A percentile compares a stretch with the other conserved stretches of the same genome.
These are phyloP conservation scores for Globisporangium lucens DNA, from an alignment of 352 stramenopile species.

Conservation along the genomic window DNA sequence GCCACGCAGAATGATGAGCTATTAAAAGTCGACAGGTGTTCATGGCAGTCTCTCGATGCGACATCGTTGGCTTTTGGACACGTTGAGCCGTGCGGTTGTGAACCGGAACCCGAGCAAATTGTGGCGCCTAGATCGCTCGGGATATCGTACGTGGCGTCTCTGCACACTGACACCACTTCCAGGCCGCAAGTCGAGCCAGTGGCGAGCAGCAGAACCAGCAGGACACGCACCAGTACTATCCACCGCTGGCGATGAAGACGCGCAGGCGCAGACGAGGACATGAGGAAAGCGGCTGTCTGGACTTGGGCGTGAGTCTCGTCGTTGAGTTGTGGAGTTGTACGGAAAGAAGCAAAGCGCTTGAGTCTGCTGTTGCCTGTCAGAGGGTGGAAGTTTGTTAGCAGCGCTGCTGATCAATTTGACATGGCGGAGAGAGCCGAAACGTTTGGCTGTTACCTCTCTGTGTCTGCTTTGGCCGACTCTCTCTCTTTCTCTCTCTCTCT, in stretches of 20 bases:
- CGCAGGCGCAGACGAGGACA: not conserved
- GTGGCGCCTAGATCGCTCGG: not conserved
- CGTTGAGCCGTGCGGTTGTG: slow-evolving; percentile 7
- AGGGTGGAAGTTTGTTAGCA: not conserved
- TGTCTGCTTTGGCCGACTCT: not conserved
- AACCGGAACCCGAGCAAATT: slow-evolving; percentile 17
- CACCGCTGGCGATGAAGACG: not conserved
- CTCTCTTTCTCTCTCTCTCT: not conserved
- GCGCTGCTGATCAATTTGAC: not conserved
- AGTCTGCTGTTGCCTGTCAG: not conserved
- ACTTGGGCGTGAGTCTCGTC: not conserved
- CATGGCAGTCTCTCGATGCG: slow-evolving; percentile 12
- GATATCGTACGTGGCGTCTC: slow-evolving; percentile 2
- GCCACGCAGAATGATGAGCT: slow-evolving; percentile 4
- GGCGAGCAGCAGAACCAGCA: not conserved
- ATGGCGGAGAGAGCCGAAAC: not conserved
- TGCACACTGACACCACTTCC: not conserved
- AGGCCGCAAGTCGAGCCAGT: not conserved
- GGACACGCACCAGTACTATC: not conserved
- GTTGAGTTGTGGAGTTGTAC: not conserved
- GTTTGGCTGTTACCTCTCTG: not conserved
- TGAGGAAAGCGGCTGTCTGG: not conserved
- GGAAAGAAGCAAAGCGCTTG: not conserved
- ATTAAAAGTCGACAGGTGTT: slow-evolving; percentile 15
- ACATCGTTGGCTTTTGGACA: slow-evolving; percentile 15